phyloP scores from a whole-genome alignment of 2,329 filamentous ascomycete genomes.

The Calycina marina region DNA sequence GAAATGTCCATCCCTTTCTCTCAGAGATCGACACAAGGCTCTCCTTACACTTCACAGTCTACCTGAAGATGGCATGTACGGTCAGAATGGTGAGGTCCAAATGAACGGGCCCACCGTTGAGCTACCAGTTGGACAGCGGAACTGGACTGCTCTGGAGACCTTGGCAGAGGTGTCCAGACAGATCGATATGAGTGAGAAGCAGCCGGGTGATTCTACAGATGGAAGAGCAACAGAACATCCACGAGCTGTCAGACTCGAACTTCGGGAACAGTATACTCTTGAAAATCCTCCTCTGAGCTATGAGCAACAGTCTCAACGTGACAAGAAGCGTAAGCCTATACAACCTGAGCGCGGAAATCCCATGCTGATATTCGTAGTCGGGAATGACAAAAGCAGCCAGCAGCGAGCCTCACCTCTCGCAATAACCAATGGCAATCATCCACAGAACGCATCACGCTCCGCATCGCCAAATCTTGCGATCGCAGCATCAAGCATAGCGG shows the following conservation, averaged over 20 bases:
- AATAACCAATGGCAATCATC: neutral
- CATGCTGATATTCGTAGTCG: neutral
- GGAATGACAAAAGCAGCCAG: neutral
- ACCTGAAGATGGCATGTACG: conserved; percentile 26
- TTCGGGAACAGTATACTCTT: conserved; percentile 43
- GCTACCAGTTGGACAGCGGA: conserved; percentile 34
- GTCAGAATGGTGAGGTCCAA: conserved; percentile 22
- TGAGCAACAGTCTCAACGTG: conserved; percentile 25
- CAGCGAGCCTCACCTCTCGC: neutral
- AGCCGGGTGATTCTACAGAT: conserved; percentile 34
- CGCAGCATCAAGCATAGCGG: conserved; percentile 16
- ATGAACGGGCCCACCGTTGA: conserved; percentile 25
- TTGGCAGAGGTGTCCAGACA: conserved; percentile 78
- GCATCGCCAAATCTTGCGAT: conserved; percentile 18
- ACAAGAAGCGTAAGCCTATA: conserved; percentile 26
- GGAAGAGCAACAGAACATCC: conserved; percentile 20
- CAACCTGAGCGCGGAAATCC: neutral
- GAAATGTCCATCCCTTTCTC: conserved; percentile 67
- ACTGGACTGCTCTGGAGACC: conserved; percentile 72
- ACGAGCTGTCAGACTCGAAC: conserved; percentile 27
- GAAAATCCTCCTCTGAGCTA: conserved; percentile 40
- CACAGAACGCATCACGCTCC: conserved; percentile 10
- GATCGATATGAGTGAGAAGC: conserved; percentile 50
- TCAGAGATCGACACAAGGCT: conserved; percentile 62
- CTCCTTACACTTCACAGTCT: conserved; percentile 60